Conservation (phyloP, 495 filamentous ascomycete genomes). For the Tuber indicum region DNA sequence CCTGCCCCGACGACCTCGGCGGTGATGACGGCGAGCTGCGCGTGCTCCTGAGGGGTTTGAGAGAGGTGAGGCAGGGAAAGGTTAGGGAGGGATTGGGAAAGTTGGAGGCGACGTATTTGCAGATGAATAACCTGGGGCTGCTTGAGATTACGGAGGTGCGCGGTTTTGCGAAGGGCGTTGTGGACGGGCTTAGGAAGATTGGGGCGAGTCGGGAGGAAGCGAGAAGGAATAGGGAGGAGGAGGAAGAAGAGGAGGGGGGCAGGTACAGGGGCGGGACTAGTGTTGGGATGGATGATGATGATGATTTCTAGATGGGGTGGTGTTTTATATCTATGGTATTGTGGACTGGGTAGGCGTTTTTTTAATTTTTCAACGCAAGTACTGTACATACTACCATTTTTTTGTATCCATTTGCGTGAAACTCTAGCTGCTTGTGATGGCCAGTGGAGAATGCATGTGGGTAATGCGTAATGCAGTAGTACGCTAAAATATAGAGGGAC, state of each 20-base stretch:
- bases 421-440: background rate
- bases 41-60: constrained; percentile 68
- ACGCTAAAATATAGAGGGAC: background rate
- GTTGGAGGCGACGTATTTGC: constrained; percentile 56
- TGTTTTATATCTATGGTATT: background rate
- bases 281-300: constrained; percentile 41
- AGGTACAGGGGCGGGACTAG: constrained; percentile 41
- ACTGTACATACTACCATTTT: background rate
- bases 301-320: constrained; percentile 8
- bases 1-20: constrained; percentile 79
- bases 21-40: constrained; percentile 48
- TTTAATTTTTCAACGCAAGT: background rate
- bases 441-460: background rate
- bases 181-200: constrained; percentile 74
- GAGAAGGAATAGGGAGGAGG: constrained; percentile 53
- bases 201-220: constrained; percentile 54
- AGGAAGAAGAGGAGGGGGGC: constrained; percentile 49
- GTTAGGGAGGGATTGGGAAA: constrained; percentile 65
- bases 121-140: constrained; percentile 73
- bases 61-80: constrained; percentile 85
- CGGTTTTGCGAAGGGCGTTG: constrained; percentile 73
- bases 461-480: background rate
- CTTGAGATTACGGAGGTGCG: constrained; percentile 87
- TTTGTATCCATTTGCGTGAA: background rate
- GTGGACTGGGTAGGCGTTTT: background rate